Conservation (phyloP, 257 asterid species). For the Lavandula angustifolia region DNA sequence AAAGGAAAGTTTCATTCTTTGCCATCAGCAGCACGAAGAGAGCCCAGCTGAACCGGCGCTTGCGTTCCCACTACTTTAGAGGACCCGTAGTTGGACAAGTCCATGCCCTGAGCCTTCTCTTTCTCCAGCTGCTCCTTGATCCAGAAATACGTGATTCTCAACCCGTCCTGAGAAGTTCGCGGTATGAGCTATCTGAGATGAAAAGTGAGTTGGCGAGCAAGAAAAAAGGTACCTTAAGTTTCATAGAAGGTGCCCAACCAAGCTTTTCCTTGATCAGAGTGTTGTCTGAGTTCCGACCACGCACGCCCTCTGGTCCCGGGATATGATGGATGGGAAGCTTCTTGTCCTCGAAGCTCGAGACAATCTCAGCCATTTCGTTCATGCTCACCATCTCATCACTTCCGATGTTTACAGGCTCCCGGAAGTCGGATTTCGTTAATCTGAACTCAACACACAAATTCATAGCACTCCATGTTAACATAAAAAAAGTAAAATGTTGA, state of each 20-base stretch:
- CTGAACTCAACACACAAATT: conserved; percentile 35
- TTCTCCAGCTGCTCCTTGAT: conserved; percentile 89
- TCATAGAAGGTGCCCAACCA: conserved; percentile 94
- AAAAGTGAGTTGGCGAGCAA: neutral
- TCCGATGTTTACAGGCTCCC: conserved; percentile 91
- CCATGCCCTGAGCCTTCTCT: conserved; percentile 65
- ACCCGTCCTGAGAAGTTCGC: conserved; percentile 57
- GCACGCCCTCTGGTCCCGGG: conserved; percentile 88
- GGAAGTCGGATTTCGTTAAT: conserved; percentile 83
- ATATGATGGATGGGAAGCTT: conserved; percentile 77
- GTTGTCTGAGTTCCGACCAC: conserved; percentile 85
- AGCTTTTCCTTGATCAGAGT: conserved; percentile 82
- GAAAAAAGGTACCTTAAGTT: conserved; percentile 52
- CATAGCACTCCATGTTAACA: neutral
- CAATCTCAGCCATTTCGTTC: conserved; percentile 96
- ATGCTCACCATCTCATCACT: conserved; percentile 96
- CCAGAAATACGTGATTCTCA: conserved; percentile 92
- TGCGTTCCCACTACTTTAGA: conserved; percentile 84
- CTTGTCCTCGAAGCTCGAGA: conserved; percentile 73
- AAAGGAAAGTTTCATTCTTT: conserved; percentile 46
- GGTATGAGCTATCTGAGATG: neutral
- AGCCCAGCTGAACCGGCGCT: conserved; percentile 79
- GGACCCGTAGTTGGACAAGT: conserved; percentile 58
- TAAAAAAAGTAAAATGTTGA: neutral
- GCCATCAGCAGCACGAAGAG: conserved; percentile 87